Base-by-base conservation (phyloP, 2,329 filamentous ascomycete species). In the Stagonosporopsis vannaccii region DNA sequence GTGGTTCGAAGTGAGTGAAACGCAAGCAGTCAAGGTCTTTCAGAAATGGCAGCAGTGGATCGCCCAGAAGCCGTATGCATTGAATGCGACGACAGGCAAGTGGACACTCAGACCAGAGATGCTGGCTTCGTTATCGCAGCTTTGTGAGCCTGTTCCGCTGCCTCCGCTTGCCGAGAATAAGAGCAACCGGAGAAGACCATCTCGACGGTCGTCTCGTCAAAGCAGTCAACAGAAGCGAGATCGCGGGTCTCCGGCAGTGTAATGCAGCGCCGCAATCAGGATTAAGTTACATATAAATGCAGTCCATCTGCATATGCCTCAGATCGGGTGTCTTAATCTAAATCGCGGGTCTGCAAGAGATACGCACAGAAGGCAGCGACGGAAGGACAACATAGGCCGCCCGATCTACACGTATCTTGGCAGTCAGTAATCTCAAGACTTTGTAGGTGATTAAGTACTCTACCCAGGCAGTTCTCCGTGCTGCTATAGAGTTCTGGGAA, bases 1-100 rank as follows among this genome's bases (percentile, higher is more conserved):
- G 78, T 97, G 92, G 93, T 97, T 97, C 71, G 89, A 94, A 75
- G 86, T 96, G 2, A 17, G 1, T 3, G 56, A 58, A 22, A 9
- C n/a, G 13, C 36, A 60, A 9, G 59, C 56, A 5, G 41, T 51
- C 2, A 37, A 46, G 23, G 61, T 64, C 7, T 49, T 54, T 19
- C 32, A 51, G 25, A 64, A 64, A 36, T 64, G 61, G 61, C 43
- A 22, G 5, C 20, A 56, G 11, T 64, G 61, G 59, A 58, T 64
- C 12, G 1, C 13, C 3, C 42, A 58, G 17, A 17, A 51, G 26
- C 61, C 61, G 6, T 64, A 62, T 46, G 48, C 12, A 13, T 13
- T 33, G 17, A 2, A 45, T 7, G 41, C 57, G 17, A 4, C 12
- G 4, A 12, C 26, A 8, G 49, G 43, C 2, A 5, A 44, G 32